These are phyloP conservation scores for Solanum clarkiae DNA, from an alignment of 257 asterid species.

Conservation along the genomic window DNA sequence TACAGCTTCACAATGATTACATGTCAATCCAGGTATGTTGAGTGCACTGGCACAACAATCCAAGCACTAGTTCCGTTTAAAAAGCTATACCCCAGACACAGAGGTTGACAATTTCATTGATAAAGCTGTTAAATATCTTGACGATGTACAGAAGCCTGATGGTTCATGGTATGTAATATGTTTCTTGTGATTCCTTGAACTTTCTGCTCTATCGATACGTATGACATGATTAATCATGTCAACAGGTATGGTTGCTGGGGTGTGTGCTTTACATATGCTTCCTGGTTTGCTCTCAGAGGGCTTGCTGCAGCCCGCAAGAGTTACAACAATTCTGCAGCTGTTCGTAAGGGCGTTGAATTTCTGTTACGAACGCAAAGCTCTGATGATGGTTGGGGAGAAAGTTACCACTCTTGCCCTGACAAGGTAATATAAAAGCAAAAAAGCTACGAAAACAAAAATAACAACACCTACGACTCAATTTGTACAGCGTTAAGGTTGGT, in stretches of 20 bases:
- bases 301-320: conserved; percentile 50
- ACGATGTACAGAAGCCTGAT: conserved; percentile 45
- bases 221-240: background rate
- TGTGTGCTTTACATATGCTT: conserved; percentile 68
- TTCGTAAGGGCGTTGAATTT: conserved; percentile 48
- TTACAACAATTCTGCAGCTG: conserved; percentile 29
- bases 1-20: background rate
- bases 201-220: background rate
- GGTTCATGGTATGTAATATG: conserved; percentile 59
- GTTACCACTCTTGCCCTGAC: conserved; percentile 61
- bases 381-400: conserved; percentile 91
- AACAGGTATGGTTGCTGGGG: conserved; percentile 73
- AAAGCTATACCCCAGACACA: conserved; percentile 40
- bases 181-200: background rate
- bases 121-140: conserved; percentile 40
- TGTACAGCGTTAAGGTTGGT: background rate
- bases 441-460: background rate
- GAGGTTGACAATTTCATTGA: conserved; percentile 33
- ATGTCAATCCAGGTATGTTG: conserved; percentile 37
- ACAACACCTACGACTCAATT: background rate
- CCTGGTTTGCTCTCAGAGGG: conserved; percentile 76
- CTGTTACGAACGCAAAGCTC: conserved; percentile 41
- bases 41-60: conserved; percentile 66
- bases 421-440: background rate
- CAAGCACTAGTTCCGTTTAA: conserved; percentile 56